Evolutionary conservation across 2,329 filamentous ascomycete species (phyloP).

Genomic region (Pleoardoris graminearum): DNA sequence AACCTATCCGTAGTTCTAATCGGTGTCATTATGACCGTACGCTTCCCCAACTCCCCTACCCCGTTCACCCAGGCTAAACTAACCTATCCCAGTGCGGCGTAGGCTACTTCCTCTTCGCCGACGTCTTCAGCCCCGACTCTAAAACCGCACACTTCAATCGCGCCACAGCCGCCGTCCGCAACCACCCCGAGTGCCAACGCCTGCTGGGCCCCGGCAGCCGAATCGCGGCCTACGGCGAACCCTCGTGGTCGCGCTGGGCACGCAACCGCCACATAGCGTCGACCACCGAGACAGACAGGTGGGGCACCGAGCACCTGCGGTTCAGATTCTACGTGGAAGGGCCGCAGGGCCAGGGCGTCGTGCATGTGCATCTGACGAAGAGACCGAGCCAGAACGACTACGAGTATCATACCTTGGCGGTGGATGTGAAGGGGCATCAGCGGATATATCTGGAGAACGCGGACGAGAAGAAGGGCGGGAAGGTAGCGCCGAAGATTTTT

Average conservation of each 20-base stretch:
- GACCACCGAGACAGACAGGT: conserved; percentile 68
- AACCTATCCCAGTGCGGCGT: conserved; percentile 66
- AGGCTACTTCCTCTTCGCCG: conserved; percentile 48
- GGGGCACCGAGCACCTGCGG: conserved; percentile 76
- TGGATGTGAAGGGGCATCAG: conserved; percentile 73
- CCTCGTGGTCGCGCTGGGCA: conserved; percentile 80
- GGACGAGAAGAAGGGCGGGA: conserved; percentile 27
- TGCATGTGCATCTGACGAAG: conserved; percentile 77
- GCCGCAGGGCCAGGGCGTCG: conserved; percentile 71
- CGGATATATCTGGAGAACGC: conserved; percentile 48
- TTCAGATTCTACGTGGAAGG: conserved; percentile 89
- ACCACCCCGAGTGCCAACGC: conserved; percentile 69
- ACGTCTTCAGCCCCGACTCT: conserved; percentile 63
- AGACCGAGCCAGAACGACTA: conserved; percentile 66
- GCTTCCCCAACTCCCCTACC: conserved; percentile 22
- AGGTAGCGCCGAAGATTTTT: conserved; percentile 42
- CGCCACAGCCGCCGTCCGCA: conserved; percentile 76
- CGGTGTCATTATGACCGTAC: conserved; percentile 75
- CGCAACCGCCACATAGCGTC: conserved; percentile 64
- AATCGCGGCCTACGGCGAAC: conserved; percentile 80
- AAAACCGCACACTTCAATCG: conserved; percentile 88
- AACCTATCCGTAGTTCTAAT: conserved; percentile 79
- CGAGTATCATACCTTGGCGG: conserved; percentile 76
- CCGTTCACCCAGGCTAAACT: neutral
- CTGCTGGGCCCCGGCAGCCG: conserved; percentile 73